Percentiles rank a stretch among this genome's conserved stretches.
Evolutionary conservation across 371 early-diverging fungal species (phyloP).

Genomic region (Choanephora cucurbitarum): DNA sequence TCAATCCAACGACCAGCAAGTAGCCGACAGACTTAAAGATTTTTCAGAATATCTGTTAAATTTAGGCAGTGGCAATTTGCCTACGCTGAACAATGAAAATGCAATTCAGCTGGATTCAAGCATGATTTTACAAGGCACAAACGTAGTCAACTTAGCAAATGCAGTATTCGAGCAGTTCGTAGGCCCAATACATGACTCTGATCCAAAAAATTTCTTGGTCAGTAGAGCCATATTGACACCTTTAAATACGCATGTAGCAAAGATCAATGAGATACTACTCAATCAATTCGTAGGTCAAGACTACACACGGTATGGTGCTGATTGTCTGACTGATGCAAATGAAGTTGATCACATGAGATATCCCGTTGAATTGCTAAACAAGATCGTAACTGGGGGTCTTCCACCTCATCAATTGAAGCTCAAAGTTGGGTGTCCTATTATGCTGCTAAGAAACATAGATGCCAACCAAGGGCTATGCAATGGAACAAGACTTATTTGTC

Average conservation of each 20-base stretch:
- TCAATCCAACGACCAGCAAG: not conserved
- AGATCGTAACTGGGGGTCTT: slow-evolving; percentile 11
- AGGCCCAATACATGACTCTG: too few relatives aligned
- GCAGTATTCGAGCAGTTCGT: too few relatives aligned
- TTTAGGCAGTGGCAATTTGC: not conserved
- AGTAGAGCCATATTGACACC: slow-evolving; percentile 8
- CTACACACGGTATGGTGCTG: not conserved
- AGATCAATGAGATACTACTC: not conserved
- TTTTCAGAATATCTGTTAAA: slow-evolving; percentile 15
- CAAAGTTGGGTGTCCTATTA: too few relatives aligned
- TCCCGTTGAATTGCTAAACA: slow-evolving; percentile 13
- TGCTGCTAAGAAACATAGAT: slow-evolving; percentile 29
- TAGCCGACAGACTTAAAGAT: not conserved
- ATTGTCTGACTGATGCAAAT: not conserved
- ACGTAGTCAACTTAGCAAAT: too few relatives aligned
- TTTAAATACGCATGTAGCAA: slow-evolving; percentile 1
- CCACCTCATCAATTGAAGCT: slow-evolving; percentile 23
- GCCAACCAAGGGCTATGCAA: slow-evolving; percentile 28
- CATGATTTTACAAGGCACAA: too few relatives aligned
- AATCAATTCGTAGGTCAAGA: not conserved
- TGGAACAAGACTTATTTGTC: slow-evolving; percentile 17
- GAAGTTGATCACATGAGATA: not conserved
- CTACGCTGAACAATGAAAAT: not conserved
- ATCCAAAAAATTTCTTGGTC: not conserved
- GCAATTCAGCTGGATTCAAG: not conserved